A percentile compares a stretch with the other conserved stretches of the same genome.
These are phyloP conservation scores for Scopulariopsis brevicaulis DNA, from an alignment of 2,329 filamentous ascomycete species.

Conservation along the genomic window DNA sequence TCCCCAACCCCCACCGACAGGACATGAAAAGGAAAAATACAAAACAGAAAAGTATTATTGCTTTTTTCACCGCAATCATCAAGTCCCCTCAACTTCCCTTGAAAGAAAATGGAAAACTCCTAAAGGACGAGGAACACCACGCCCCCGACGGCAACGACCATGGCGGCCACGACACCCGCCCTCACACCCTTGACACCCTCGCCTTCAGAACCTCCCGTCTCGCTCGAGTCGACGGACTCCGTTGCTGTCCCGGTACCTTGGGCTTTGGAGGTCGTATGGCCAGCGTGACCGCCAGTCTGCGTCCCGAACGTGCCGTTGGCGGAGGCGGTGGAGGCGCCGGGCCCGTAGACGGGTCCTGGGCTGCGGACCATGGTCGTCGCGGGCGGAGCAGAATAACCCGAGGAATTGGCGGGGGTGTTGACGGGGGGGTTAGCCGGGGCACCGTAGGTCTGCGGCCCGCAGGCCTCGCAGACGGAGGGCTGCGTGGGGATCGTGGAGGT, in stretches of 20 bases:
- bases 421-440: not conserved
- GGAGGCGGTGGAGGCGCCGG: not conserved
- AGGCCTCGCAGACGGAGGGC: not conserved
- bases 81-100: not conserved
- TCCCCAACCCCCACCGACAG: not conserved
- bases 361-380: not conserved
- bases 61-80: not conserved
- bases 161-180: not conserved
- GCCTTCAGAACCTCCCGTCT: not conserved
- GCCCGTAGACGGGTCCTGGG: not conserved
- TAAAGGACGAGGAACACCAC: slow-evolving; percentile 1
- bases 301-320: not conserved
- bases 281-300: not conserved
- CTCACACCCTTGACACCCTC: not conserved
- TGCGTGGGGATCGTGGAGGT: not conserved
- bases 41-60: not conserved
- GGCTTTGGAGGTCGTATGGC: not conserved
- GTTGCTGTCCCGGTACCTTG: not conserved
- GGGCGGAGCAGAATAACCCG: not conserved
- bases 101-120: not conserved
- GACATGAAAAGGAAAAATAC: not conserved
- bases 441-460: not conserved
- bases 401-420: not conserved
- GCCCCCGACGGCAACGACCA: not conserved
- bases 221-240: not conserved